Percentiles rank a stretch among this genome's conserved stretches.
phyloP scores from a whole-genome alignment of 2,329 filamentous ascomycete species.

The Diaporthe citrichinensis region DNA sequence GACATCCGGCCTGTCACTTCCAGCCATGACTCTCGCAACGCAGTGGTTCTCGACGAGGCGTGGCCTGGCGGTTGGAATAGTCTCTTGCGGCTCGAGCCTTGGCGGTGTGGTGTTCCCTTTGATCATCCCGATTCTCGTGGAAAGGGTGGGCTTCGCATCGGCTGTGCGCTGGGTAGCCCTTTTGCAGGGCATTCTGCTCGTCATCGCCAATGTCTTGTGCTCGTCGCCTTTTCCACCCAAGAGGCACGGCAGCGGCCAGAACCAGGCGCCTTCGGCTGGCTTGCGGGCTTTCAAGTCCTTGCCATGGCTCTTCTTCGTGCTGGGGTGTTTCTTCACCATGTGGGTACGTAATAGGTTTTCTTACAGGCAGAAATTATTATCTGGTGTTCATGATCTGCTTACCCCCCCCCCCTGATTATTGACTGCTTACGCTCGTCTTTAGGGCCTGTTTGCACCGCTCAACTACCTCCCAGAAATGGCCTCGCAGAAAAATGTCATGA shows the following conservation, averaged over 20 bases:
- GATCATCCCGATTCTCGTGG: not conserved
- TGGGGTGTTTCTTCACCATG: constrained; percentile 14
- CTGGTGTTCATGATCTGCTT: too few species aligned
- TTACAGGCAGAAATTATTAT: too few species aligned
- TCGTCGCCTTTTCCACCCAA: not conserved
- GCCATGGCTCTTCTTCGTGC: not conserved
- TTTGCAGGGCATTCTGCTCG: not conserved
- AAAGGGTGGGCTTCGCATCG: constrained; percentile 6
- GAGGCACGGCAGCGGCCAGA: not conserved
- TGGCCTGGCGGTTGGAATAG: constrained; percentile 53
- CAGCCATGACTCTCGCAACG: constrained; percentile 52
- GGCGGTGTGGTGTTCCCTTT: constrained; percentile 52
- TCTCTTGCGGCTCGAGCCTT: constrained; percentile 50
- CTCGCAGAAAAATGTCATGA: not conserved
- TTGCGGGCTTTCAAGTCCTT: not conserved
- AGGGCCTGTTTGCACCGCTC: not conserved
- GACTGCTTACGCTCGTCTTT: not conserved
- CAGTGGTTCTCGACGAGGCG: constrained; percentile 50
- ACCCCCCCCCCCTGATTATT: too few species aligned
- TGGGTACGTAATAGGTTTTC: too few species aligned
- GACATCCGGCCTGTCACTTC: constrained; percentile 56
- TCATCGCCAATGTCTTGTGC: constrained; percentile 3
- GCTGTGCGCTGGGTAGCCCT: constrained; percentile 14
- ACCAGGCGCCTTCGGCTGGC: not conserved
- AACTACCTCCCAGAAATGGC: constrained; percentile 10